phyloP scores from a whole-genome alignment of 495 filamentous ascomycete genomes.

The Talaromyces stipitatus region DNA sequence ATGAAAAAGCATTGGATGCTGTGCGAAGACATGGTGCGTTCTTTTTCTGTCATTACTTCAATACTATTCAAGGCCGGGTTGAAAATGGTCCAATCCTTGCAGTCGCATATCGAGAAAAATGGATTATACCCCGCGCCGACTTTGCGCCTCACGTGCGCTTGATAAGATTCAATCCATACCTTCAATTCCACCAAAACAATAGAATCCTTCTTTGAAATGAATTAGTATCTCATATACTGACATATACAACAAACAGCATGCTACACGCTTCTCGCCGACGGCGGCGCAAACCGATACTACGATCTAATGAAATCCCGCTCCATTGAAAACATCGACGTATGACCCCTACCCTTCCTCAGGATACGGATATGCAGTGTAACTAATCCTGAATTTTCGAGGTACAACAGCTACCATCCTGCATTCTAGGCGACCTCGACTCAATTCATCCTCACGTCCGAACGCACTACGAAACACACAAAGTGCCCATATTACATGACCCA shows the following conservation, averaged over 20 bases:
- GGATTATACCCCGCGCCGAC: not conserved
- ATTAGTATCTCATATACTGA: too few relatives aligned
- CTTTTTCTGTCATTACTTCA: not conserved
- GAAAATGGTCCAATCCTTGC: not conserved
- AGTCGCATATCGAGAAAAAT: not conserved
- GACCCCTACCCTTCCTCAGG: constrained; percentile 1
- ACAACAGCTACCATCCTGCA: constrained; percentile 49
- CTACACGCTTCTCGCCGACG: constrained; percentile 73
- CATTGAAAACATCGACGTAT: constrained; percentile 33
- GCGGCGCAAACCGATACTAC: constrained; percentile 77
- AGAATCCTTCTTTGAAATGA: not conserved
- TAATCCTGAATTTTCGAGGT: not conserved
- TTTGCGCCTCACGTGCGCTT: not conserved
- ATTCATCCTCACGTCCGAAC: constrained; percentile 45
- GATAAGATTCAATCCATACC: not conserved
- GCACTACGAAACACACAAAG: constrained; percentile 51
- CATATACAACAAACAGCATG: constrained; percentile 32
- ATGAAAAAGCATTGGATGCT: constrained; percentile 34
- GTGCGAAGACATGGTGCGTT: constrained; percentile 53
- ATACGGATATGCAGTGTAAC: not conserved
- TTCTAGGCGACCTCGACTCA: constrained; percentile 90
- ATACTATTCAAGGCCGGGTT: not conserved
- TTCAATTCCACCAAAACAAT: not conserved
- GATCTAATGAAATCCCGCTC: constrained; percentile 35
- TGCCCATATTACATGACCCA: constrained; percentile 52